A percentile compares a stretch with the other conserved stretches of the same genome.
Evolutionary conservation across 768 basidiomycete species (phyloP).

Genomic region (Pisolithus microcarpus): DNA sequence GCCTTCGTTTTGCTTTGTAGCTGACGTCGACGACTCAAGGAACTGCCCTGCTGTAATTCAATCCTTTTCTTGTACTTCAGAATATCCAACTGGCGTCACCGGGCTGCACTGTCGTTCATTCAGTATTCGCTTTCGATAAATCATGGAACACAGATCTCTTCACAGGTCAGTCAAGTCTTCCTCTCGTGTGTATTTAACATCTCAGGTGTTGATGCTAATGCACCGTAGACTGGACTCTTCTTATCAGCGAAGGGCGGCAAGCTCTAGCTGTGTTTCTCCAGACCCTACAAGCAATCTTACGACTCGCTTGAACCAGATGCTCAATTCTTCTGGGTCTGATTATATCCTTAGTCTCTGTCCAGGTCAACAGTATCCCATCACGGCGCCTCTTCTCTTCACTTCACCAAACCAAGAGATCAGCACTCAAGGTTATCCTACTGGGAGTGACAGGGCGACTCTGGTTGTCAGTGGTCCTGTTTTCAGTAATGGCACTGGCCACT

Average conservation of each 20-base stretch:
- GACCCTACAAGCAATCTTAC: slow-evolving; percentile 57
- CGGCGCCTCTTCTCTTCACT: slow-evolving; percentile 59
- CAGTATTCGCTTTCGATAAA: background rate
- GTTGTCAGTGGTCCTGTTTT: slow-evolving; percentile 57
- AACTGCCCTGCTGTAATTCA: background rate
- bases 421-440: slow-evolving; percentile 70
- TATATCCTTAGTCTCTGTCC: slow-evolving; percentile 66
- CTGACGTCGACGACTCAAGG: background rate
- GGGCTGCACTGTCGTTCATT: background rate
- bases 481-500: slow-evolving; percentile 55
- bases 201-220: too few relatives aligned
- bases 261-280: slow-evolving; percentile 30
- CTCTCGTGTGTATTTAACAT: background rate
- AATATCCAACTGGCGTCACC: background rate
- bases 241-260: slow-evolving; percentile 3
- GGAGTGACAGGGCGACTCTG: slow-evolving; percentile 57
- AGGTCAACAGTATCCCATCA: slow-evolving; percentile 51
- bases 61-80: background rate
- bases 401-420: slow-evolving; percentile 74
- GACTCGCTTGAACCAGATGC: slow-evolving; percentile 55
- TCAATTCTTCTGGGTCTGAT: slow-evolving; percentile 59
- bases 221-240: slow-evolving; percentile 1
- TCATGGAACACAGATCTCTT: background rate
- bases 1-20: background rate
- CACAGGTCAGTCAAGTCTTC: background rate